These are phyloP conservation scores for Bruguiera hainesii DNA, from an alignment of 441 rosid species.

Conservation along the genomic window DNA sequence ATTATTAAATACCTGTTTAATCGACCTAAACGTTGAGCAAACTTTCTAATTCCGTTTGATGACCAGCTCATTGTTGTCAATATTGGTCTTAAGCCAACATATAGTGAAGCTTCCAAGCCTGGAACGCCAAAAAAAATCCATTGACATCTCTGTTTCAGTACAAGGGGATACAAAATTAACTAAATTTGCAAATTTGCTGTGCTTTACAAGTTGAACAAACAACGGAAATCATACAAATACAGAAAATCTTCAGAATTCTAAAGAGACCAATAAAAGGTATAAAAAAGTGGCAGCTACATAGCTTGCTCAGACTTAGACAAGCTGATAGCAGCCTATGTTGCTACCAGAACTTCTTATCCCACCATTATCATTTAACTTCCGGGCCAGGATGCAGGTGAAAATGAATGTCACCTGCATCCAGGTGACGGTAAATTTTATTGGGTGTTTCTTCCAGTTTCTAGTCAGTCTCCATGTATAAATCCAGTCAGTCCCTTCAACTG, in stretches of 20 bases:
- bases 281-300: background rate
- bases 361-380: conserved; percentile 16
- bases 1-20: too few relatives aligned
- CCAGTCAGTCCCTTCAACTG: conserved; percentile 1
- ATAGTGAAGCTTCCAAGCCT: too few relatives aligned
- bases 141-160: too few relatives aligned
- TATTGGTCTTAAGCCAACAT: too few relatives aligned
- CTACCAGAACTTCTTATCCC: conserved; percentile 10
- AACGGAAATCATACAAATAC: background rate
- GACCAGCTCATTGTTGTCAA: too few relatives aligned
- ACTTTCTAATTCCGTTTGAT: too few relatives aligned
- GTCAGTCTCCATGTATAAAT: conserved; percentile 17
- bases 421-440: conserved; percentile 18
- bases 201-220: background rate
- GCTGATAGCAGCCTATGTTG: conserved; percentile 20
- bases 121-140: too few relatives aligned
- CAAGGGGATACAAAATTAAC: background rate
- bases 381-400: conserved; percentile 15
- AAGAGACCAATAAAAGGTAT: background rate
- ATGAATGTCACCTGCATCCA: conserved; percentile 17
- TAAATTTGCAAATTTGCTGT: background rate
- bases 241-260: background rate
- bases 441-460: conserved; percentile 14
- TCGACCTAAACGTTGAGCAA: too few relatives aligned
- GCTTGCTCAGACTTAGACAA: conserved; percentile 20